Conservation (phyloP, 1,139 yeast genomes). For the Geotrichum carabidarum region DNA sequence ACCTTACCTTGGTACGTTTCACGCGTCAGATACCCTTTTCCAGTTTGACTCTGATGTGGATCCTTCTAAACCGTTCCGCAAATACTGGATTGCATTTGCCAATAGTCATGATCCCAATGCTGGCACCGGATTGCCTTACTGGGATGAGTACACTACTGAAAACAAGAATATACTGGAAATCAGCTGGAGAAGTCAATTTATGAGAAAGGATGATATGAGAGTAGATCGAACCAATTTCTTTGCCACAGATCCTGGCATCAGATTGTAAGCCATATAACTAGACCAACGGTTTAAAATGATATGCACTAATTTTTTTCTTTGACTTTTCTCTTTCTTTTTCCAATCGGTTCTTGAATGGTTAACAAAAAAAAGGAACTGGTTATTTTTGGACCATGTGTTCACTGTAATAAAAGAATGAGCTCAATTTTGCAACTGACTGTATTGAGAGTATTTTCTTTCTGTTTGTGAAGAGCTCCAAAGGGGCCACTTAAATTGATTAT, state of each 20-base stretch:
- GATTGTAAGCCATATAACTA: too few relatives aligned
- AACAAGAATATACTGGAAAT: slow-evolving; percentile 13
- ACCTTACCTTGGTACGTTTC: slow-evolving; percentile 23
- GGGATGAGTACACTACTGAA: slow-evolving; percentile 39
- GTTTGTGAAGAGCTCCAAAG: too few relatives aligned
- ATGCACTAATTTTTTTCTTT: too few relatives aligned
- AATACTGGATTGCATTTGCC: slow-evolving; percentile 25
- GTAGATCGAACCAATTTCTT: not conserved
- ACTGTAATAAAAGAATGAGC: too few relatives aligned
- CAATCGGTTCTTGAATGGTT: too few relatives aligned
- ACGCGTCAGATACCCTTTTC: slow-evolving; percentile 19
- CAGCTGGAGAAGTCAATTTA: not conserved
- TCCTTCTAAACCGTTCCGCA: slow-evolving; percentile 21
- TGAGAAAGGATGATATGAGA: slow-evolving; percentile 7
- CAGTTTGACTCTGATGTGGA: slow-evolving; percentile 3
- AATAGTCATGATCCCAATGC: slow-evolving; percentile 22
- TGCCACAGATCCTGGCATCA: not conserved
- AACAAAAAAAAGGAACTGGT: too few relatives aligned
- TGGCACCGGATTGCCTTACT: slow-evolving; percentile 14
- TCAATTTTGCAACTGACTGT: too few relatives aligned
- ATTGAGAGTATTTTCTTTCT: too few relatives aligned
- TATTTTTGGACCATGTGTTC: too few relatives aligned
- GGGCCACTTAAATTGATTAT: too few relatives aligned
- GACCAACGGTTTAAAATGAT: too few relatives aligned
- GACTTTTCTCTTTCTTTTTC: too few relatives aligned